These are phyloP conservation scores for Herpetospermum pedunculosum DNA, from an alignment of 306 rosid species.

Conservation along the genomic window DNA sequence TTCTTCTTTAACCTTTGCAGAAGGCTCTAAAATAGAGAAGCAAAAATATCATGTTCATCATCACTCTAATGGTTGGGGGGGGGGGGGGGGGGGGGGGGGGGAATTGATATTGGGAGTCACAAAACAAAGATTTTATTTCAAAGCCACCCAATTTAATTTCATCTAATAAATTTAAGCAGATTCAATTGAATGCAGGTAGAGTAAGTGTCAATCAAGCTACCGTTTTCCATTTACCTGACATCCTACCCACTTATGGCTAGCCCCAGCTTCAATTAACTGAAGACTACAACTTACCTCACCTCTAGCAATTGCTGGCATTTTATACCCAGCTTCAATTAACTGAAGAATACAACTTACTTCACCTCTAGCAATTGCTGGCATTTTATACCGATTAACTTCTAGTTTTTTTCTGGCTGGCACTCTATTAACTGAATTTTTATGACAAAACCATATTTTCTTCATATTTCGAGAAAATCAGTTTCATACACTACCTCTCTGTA, in stretches of 20 bases:
- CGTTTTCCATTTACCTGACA: background rate
- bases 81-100: background rate
- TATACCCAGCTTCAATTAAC: no score
- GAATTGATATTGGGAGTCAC: background rate
- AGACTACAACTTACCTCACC: background rate
- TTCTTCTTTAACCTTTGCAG: constrained; percentile 41
- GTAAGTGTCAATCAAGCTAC: background rate
- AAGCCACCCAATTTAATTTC: background rate
- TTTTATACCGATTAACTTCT: background rate
- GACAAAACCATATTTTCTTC: background rate
- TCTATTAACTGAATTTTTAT: background rate
- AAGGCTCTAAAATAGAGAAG: constrained; percentile 40
- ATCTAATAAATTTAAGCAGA: background rate
- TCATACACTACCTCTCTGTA: background rate
- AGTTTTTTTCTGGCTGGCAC: background rate
- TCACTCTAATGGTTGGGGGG: background rate
- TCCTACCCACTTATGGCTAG: background rate
- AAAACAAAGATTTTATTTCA: background rate
- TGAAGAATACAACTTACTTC: background rate
- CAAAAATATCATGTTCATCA: constrained; percentile 9
- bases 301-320: background rate
- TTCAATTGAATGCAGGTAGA: background rate
- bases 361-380: background rate
- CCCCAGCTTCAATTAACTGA: constrained; percentile 6
- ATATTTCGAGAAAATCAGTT: background rate